Evolutionary conservation across 2,329 filamentous ascomycete genomes (phyloP).

Genomic region (Cercospora brassicicola): DNA sequence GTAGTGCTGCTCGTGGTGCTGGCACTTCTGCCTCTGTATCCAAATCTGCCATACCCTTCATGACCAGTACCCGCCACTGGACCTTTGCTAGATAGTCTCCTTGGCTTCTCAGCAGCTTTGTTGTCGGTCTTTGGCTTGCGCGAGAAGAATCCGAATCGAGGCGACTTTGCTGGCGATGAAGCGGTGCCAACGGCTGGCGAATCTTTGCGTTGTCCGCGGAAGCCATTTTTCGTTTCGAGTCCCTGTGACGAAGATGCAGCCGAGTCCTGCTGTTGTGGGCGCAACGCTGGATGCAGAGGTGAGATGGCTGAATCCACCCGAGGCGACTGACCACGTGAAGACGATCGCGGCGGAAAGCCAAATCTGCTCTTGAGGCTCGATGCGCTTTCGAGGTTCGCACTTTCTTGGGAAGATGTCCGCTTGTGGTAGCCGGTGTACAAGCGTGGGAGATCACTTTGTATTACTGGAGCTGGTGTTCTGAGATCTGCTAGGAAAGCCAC

Average conservation of each 20-base stretch:
- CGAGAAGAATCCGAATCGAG: conserved; percentile 76
- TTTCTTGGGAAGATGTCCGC: conserved; percentile 53
- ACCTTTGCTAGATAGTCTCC: conserved; percentile 66
- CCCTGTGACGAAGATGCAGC: conserved; percentile 21
- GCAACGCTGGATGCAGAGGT: conserved; percentile 29
- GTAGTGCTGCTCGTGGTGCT: conserved; percentile 56
- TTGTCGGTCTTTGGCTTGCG: conserved; percentile 65
- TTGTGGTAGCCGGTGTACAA: conserved; percentile 52
- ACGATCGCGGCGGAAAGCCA: conserved; percentile 36
- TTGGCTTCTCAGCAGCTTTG: conserved; percentile 55
- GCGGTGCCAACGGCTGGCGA: conserved; percentile 51
- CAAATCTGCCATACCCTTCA: conserved; percentile 74
- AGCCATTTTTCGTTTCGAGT: background rate
- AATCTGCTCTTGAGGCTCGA: conserved; percentile 44
- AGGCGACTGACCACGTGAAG: conserved; percentile 36
- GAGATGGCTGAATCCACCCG: conserved; percentile 39
- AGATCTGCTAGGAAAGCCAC: conserved; percentile 47
- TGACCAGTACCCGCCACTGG: conserved; percentile 91
- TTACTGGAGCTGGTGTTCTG: conserved; percentile 53
- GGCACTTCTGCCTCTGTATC: conserved; percentile 64
- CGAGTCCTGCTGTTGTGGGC: conserved; percentile 23
- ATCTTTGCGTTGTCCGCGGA: conserved; percentile 33
- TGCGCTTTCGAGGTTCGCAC: conserved; percentile 38
- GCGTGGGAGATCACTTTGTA: conserved; percentile 57
- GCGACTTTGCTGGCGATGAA: conserved; percentile 59